phyloP scores from a whole-genome alignment of 345 rosid species.

The Eucalyptus marginata region DNA sequence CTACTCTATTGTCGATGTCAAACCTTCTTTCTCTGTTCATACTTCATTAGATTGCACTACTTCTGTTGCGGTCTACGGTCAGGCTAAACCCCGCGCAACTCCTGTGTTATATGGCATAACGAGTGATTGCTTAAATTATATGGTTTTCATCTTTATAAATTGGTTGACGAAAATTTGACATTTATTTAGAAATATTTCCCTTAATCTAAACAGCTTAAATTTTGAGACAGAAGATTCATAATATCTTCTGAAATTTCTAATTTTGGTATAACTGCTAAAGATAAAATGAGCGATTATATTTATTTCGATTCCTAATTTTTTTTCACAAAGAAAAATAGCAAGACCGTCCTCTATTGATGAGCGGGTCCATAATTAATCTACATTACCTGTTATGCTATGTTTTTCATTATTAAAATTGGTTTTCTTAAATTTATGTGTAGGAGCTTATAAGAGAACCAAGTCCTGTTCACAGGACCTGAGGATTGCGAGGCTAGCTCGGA shows the following conservation, averaged over 20 bases:
- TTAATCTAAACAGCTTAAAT: not conserved
- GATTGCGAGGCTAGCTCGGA: no score
- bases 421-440: not conserved
- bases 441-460: no score
- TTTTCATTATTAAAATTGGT: not conserved
- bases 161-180: not conserved
- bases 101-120: not conserved
- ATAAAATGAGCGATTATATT: not conserved
- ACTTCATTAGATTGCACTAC: not conserved
- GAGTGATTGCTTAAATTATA: not conserved
- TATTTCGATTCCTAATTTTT: not conserved
- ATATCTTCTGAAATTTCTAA: not conserved
- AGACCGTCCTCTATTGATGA: not conserved
- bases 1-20: not conserved
- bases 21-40: not conserved
- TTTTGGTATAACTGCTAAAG: not conserved
- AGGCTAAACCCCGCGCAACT: not conserved
- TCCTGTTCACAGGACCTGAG: no score
- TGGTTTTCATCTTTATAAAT: not conserved
- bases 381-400: not conserved
- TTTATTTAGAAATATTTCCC: not conserved
- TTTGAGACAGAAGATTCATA: not conserved
- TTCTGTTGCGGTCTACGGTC: not conserved
- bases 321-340: not conserved
- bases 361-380: not conserved